phyloP scores from a whole-genome alignment of 768 basidiomycete genomes.

The Tremella yokohamensis region DNA sequence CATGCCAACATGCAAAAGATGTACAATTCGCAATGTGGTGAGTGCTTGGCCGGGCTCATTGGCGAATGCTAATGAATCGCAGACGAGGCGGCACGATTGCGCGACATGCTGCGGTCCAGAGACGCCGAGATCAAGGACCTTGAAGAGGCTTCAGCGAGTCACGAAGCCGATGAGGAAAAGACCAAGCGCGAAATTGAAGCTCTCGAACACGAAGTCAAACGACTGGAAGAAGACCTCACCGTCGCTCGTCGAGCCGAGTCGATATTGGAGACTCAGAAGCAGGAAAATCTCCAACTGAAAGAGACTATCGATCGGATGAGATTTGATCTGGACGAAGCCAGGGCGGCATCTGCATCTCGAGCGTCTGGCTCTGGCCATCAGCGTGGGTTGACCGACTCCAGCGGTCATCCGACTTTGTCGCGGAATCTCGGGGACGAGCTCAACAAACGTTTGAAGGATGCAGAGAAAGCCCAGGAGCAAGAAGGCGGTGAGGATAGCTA shows the following conservation, averaged over 20 bases:
- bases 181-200: conserved; percentile 62
- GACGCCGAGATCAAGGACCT: conserved; percentile 69
- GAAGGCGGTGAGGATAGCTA: conserved; percentile 57
- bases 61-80: conserved; percentile 13
- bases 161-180: conserved; percentile 60
- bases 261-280: conserved; percentile 85
- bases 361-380: conserved; percentile 53
- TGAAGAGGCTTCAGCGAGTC: conserved; percentile 61
- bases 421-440: conserved; percentile 50
- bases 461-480: conserved; percentile 51
- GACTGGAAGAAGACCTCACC: conserved; percentile 69
- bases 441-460: conserved; percentile 58
- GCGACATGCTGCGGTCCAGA: conserved; percentile 67
- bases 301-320: conserved; percentile 94
- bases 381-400: conserved; percentile 16
- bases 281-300: conserved; percentile 85
- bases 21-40: conserved; percentile 82
- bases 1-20: conserved; percentile 78
- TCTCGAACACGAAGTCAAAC: conserved; percentile 67
- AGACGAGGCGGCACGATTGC: conserved; percentile 76
- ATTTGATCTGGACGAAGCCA: conserved; percentile 89
- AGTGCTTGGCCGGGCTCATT: conserved; percentile 43
- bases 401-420: conserved; percentile 34
- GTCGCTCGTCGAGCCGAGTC: conserved; percentile 68
- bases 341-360: conserved; percentile 54